phyloP scores from a whole-genome alignment of 108 stramenopile genomes.

The Schizochytrium sp. region DNA sequence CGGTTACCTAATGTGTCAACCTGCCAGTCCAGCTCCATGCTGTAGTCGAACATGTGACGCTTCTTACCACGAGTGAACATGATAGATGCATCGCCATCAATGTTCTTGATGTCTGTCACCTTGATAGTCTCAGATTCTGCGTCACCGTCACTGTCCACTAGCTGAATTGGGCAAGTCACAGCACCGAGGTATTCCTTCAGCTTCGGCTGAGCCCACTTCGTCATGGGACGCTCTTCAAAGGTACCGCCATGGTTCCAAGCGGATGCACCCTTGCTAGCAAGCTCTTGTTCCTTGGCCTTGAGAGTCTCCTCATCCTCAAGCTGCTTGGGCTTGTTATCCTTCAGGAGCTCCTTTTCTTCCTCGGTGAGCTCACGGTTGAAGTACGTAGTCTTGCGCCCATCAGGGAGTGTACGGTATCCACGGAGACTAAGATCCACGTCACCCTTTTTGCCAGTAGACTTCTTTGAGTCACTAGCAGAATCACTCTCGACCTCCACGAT shows the following conservation, averaged over 20 bases:
- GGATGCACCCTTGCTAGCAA: constrained; percentile 68
- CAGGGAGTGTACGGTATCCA: constrained; percentile 94
- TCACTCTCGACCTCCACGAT: constrained; percentile 57
- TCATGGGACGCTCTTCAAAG: constrained; percentile 92
- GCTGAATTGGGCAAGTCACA: constrained; percentile 66
- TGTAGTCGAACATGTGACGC: constrained; percentile 91
- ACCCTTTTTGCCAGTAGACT: constrained; percentile 62
- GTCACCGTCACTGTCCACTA: constrained; percentile 48
- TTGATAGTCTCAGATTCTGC: constrained; percentile 64
- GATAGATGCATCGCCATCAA: constrained; percentile 92
- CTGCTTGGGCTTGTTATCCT: constrained; percentile 90
- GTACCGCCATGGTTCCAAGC: constrained; percentile 94
- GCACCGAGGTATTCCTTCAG: constrained; percentile 74
- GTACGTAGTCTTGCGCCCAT: constrained; percentile 91
- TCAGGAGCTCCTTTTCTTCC: constrained; percentile 82
- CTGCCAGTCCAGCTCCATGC: constrained; percentile 79
- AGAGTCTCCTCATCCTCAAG: constrained; percentile 70
- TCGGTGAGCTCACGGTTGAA: constrained; percentile 92
- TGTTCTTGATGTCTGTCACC: constrained; percentile 77
- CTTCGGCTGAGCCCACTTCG: constrained; percentile 80
- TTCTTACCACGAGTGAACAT: constrained; percentile 91
- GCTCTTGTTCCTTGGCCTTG: constrained; percentile 31
- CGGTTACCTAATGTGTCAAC: constrained; percentile 65
- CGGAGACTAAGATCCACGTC: constrained; percentile 69
- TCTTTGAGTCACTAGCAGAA: constrained; percentile 65